Conservation (phyloP, 805 yeast species). For the Barnettozyma salicaria region DNA sequence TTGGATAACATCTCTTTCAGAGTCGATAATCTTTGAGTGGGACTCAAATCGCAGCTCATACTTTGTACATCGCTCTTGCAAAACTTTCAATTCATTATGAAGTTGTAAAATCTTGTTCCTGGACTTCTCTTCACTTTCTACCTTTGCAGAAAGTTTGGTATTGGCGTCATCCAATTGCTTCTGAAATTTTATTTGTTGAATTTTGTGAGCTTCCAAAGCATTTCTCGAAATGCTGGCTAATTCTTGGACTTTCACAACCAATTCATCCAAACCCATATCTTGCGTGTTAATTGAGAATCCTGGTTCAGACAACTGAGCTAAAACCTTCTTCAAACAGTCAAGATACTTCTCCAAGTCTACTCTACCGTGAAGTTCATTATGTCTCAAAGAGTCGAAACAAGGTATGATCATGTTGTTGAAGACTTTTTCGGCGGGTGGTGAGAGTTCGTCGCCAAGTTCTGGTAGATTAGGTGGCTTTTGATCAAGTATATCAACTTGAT, state of each 20-base stretch:
- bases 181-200: conserved; percentile 6
- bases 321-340: not conserved
- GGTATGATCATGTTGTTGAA: conserved; percentile 4
- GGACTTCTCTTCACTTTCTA: not conserved
- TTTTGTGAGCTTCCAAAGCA: not conserved
- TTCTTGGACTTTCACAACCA: conserved; percentile 2
- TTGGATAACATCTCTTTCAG: not conserved
- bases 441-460: not conserved
- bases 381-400: conserved; percentile 1
- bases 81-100: not conserved
- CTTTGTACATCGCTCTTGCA: not conserved
- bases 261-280: not conserved
- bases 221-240: not conserved
- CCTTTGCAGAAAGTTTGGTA: not conserved
- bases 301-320: not conserved
- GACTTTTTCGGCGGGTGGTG: not conserved
- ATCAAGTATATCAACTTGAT: conserved; percentile 24
- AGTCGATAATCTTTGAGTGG: not conserved
- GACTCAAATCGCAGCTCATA: not conserved
- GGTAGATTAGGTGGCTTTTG: conserved; percentile 19
- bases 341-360: not conserved
- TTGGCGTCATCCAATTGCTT: conserved; percentile 8
- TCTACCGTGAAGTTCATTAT: not conserved
- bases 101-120: not conserved
- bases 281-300: not conserved